phyloP scores from a whole-genome alignment of 1,284 basidiomycete genomes.

The Mycena sp. region DNA sequence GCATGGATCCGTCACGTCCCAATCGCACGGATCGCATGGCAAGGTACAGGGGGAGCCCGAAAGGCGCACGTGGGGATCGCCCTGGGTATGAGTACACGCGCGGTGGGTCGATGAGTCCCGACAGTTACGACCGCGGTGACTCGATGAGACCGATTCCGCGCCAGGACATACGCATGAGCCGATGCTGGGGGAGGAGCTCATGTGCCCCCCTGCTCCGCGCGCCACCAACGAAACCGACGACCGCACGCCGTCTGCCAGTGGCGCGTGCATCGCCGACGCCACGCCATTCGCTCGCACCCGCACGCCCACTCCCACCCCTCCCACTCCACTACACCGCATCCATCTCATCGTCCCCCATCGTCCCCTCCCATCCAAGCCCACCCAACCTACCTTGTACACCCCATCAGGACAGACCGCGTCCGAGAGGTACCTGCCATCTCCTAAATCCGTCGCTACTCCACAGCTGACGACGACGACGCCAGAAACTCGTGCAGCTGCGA shows the following conservation, averaged over 20 bases:
- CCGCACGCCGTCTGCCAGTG: no score
- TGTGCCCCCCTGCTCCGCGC: background rate
- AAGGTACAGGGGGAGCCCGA: background rate
- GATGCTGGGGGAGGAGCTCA: background rate
- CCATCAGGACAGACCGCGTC: constrained; percentile 2
- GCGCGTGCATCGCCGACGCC: no score
- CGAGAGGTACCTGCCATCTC: background rate
- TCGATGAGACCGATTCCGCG: no score
- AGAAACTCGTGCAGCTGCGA: constrained; percentile 60
- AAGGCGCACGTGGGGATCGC: background rate
- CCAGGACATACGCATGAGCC: background rate
- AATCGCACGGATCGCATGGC: background rate
- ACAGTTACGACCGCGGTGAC: no score
- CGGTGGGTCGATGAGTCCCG: background rate
- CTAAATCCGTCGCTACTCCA: background rate
- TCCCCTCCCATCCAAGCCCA: background rate
- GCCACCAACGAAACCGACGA: no score
- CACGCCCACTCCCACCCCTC: no score
- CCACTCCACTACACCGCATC: background rate
- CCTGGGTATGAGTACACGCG: background rate
- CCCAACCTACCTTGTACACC: no score
- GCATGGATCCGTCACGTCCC: background rate
- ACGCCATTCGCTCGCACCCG: no score
- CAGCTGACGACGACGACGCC: background rate
- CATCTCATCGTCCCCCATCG: background rate